These are phyloP conservation scores for Syzygium oleosum DNA, from an alignment of 345 rosid species.

Conservation along the genomic window DNA sequence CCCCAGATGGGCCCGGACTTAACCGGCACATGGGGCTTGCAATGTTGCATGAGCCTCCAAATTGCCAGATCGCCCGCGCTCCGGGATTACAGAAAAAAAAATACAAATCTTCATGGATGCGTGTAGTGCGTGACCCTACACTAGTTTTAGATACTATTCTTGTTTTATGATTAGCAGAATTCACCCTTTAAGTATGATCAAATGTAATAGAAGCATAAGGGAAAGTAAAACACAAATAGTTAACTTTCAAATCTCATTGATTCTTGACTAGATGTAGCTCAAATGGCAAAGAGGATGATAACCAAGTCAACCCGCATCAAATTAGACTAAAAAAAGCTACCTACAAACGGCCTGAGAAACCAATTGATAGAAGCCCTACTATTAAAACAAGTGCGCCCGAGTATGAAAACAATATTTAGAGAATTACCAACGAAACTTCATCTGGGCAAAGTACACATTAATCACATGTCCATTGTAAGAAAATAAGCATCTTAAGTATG, in stretches of 20 bases:
- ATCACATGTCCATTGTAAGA: background rate
- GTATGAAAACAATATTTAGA: background rate
- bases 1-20: background rate
- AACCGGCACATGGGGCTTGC: background rate
- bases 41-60: background rate
- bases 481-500: background rate
- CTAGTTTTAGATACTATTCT: background rate
- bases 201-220: background rate
- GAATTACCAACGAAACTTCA: background rate
- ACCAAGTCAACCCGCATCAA: background rate
- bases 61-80: background rate
- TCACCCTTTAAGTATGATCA: background rate
- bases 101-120: background rate
- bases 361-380: background rate
- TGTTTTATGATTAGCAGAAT: background rate
- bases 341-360: background rate
- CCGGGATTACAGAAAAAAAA: background rate
- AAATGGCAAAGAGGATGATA: background rate
- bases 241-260: background rate
- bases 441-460: background rate
- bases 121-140: background rate
- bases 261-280: background rate
- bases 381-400: background rate
- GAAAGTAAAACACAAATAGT: background rate
- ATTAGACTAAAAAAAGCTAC: background rate